Evolutionary conservation across 2,329 filamentous ascomycete genomes (phyloP).

Genomic region (Talaromyces marneffei): DNA sequence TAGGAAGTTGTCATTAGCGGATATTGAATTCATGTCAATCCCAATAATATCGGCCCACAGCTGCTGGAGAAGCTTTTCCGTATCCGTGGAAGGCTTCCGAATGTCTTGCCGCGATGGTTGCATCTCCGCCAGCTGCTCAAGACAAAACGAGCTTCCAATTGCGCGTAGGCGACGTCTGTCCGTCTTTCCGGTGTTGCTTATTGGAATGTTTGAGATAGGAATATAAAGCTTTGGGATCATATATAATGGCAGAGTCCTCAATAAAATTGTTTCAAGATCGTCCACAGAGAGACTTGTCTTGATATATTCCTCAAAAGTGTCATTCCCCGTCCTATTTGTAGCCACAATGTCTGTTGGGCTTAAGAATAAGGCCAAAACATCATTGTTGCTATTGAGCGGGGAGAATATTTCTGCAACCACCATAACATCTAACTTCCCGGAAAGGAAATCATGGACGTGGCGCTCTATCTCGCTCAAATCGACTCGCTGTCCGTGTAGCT

Average conservation of each 20-base stretch:
- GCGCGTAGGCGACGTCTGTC: conserved; percentile 3
- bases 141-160: background rate
- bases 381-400: background rate
- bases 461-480: conserved; percentile 46
- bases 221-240: conserved; percentile 9
- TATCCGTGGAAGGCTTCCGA: conserved; percentile 5
- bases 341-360: background rate
- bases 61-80: conserved; percentile 15
- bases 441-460: background rate
- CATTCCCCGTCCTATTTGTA: background rate
- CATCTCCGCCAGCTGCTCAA: conserved; percentile 16
- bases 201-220: background rate
- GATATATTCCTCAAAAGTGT: background rate
- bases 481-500: conserved; percentile 55
- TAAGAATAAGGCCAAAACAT: background rate
- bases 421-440: background rate
- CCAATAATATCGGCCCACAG: conserved; percentile 21
- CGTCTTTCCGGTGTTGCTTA: conserved; percentile 4
- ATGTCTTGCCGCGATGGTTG: background rate
- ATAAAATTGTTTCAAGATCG: background rate
- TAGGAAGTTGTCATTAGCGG: conserved; percentile 25
- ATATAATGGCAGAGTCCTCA: conserved; percentile 13
- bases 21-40: conserved; percentile 16
- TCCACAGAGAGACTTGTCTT: background rate
- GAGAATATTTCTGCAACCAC: background rate